Conservation (phyloP, 352 stramenopile species). For the Achlya hypogyna region DNA sequence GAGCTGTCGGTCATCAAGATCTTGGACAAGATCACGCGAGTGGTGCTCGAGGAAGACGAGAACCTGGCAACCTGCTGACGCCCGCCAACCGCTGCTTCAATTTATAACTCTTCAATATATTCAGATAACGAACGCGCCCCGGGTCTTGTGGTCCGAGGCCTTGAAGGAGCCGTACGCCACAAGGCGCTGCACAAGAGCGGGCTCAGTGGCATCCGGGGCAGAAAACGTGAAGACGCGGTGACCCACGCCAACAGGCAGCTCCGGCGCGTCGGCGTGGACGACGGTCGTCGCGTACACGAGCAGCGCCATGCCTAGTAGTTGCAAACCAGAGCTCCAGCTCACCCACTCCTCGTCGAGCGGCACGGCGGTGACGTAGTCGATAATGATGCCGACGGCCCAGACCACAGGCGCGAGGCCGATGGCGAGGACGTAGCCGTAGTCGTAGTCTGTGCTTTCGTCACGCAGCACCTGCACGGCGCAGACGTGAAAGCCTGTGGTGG, state of each 20-base stretch:
- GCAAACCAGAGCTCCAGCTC: neutral
- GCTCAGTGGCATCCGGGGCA: neutral
- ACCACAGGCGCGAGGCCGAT: neutral
- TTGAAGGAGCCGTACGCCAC: neutral
- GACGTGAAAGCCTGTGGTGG: neutral
- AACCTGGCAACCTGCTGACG: neutral
- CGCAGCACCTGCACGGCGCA: neutral
- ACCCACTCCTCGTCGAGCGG: neutral
- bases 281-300: constrained; percentile 1
- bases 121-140: neutral
- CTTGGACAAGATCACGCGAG: constrained; percentile 36
- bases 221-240: neutral
- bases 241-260: neutral
- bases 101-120: too few relatives aligned
- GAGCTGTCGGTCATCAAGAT: constrained; percentile 51
- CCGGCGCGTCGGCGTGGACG: neutral
- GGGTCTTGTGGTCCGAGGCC: neutral
- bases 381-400: neutral
- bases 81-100: too few relatives aligned
- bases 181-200: neutral
- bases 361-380: neutral
- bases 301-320: neutral
- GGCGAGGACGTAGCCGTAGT: neutral
- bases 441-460: neutral
- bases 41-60: neutral